phyloP scores from a whole-genome alignment of 495 filamentous ascomycete genomes.

The Recurvomyces mirabilis region DNA sequence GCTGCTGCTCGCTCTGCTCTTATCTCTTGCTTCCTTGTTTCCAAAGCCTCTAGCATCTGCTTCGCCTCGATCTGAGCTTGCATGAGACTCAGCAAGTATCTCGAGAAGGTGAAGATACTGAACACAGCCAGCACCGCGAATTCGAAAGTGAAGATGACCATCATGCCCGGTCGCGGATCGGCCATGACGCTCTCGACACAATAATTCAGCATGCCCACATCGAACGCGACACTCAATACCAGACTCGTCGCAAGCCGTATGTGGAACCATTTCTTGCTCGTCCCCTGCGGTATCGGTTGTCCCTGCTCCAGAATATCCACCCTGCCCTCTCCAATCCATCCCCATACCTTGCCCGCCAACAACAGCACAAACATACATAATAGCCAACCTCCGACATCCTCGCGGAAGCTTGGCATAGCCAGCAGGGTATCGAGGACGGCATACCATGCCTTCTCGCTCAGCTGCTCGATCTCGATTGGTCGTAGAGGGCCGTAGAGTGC shows the following conservation, averaged over 20 bases:
- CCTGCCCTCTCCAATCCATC: slow-evolving; percentile 91
- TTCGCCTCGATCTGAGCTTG: slow-evolving; percentile 63
- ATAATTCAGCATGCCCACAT: slow-evolving; percentile 66
- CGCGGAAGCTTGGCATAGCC: slow-evolving; percentile 98
- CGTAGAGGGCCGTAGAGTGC: slow-evolving; percentile 85
- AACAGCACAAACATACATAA: slow-evolving; percentile 88
- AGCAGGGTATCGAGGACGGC: slow-evolving; percentile 92
- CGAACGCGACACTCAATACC: slow-evolving; percentile 61
- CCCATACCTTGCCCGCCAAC: slow-evolving; percentile 92
- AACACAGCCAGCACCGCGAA: slow-evolving; percentile 76
- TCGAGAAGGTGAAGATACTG: slow-evolving; percentile 63
- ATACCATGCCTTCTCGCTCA: slow-evolving; percentile 96
- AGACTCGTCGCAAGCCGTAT: slow-evolving; percentile 68
- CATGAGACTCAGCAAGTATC: slow-evolving; percentile 68
- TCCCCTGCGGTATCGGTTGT: slow-evolving; percentile 54
- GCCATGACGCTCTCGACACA: slow-evolving; percentile 70
- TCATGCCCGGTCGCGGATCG: slow-evolving; percentile 86
- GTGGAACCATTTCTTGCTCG: slow-evolving; percentile 88
- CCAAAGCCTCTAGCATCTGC: slow-evolving; percentile 54
- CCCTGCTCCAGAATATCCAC: slow-evolving; percentile 93
- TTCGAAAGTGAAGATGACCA: slow-evolving; percentile 99
- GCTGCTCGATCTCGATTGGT: slow-evolving; percentile 86
- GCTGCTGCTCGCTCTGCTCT: slow-evolving; percentile 50
- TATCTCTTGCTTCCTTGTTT: slow-evolving; percentile 47
- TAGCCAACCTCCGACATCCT: slow-evolving; percentile 87